Conservation (phyloP, 2,329 filamentous ascomycete species). For the Stachybotrys elegans region DNA sequence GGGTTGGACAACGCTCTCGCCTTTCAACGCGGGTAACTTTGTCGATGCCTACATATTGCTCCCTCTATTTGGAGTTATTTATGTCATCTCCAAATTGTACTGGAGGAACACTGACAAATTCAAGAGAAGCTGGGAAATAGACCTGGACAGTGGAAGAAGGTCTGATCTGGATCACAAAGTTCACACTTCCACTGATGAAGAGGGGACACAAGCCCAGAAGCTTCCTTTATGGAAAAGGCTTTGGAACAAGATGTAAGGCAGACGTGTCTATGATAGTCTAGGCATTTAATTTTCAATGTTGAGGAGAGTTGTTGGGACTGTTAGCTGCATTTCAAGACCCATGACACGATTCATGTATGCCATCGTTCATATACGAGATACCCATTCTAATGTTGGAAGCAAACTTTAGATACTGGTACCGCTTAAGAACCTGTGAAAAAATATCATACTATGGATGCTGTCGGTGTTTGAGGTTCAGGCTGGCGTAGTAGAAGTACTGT, state of each 20-base stretch:
- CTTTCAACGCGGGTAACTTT: conserved; percentile 54
- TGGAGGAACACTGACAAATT: conserved; percentile 44
- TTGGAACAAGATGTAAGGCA: conserved; percentile 1
- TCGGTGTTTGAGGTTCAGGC: too few species aligned
- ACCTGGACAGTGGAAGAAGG: conserved; percentile 51
- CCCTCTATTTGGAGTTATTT: conserved; percentile 55
- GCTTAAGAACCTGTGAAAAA: too few species aligned
- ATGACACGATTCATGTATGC: too few species aligned
- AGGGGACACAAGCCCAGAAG: conserved; percentile 17
- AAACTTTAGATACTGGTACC: too few species aligned
- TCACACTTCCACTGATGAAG: conserved; percentile 20
- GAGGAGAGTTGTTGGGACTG: too few species aligned
- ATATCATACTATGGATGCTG: too few species aligned
- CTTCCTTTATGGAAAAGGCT: background rate
- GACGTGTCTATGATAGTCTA: too few species aligned
- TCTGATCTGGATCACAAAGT: conserved; percentile 46
- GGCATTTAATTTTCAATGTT: too few species aligned
- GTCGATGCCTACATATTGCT: conserved; percentile 60
- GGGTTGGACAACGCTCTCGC: conserved; percentile 55
- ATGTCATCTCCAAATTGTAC: conserved; percentile 46
- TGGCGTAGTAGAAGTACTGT: too few species aligned
- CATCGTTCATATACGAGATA: too few species aligned
- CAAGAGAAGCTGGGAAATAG: conserved; percentile 47
- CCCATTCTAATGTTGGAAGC: too few species aligned
- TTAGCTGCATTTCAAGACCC: too few species aligned